Base-by-base conservation (phyloP, 2,329 filamentous ascomycete genomes). In the Xylariaceae sp. region DNA sequence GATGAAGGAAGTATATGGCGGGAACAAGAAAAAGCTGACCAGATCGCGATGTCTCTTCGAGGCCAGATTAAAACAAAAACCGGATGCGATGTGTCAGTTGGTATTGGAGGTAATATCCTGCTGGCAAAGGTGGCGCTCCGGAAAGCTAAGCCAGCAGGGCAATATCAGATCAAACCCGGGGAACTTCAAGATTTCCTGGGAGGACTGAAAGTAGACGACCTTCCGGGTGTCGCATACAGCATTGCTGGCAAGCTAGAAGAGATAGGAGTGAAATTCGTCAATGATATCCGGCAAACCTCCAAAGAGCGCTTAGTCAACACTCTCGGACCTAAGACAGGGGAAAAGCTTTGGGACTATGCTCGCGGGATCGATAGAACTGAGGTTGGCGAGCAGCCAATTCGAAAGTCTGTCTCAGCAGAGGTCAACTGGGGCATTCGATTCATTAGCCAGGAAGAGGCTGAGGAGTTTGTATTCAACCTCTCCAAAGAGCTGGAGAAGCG, bases 341-440 rank as follows among this genome's bases (percentile, higher is more conserved):
- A 92, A 65, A 96, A 89, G 72, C 80, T 99, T 0, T 94, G 89
- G 82, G 92, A 96, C 48, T 98, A 96, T 73, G 83, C 94, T 19
- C 86, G 92, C 5, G 95, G 95, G 2, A 91, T 98, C 45, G 95
- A 99, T 74, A 83, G 82, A 46, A 82, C 86, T 1, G 92, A 96
- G 72, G 91, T 98, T 5, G 94, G 93, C 28, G 90, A 94, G 55
- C 90, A 96, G 68, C 85, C 89, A 0, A 80, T 91, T 14, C 87
- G 95, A 51, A 99, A 98, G 71, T 98, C 94, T 0, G 92, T 99
- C 0, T 98, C 95, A 2, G 94, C 94, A 1, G 95, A 99, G 72
- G 92, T 99, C 61, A 99, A 95, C 67, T 99, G 95, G 95, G 95
- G 96, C 2, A 96, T 99, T 53, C 87, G 95, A 5, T 99, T 99